Conservation (phyloP, 106 monocot genomes). For the Acorus gramineus region DNA sequence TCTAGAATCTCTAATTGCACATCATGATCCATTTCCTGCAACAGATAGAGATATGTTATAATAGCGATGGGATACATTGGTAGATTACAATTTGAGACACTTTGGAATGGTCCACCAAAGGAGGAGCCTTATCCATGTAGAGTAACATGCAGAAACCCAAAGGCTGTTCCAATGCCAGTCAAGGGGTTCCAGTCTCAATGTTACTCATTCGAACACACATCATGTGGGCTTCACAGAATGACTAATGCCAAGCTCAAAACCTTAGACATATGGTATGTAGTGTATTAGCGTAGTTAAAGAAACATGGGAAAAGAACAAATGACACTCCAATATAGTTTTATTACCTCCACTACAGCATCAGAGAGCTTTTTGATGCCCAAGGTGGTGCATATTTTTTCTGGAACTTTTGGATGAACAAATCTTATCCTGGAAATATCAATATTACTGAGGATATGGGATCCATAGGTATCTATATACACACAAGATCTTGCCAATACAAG, state of each 20-base stretch:
- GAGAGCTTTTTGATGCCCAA: slow-evolving; percentile 81
- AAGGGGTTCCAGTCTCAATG: too few species aligned
- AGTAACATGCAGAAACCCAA: too few species aligned
- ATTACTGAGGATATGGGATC: slow-evolving; percentile 51
- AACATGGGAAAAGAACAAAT: not conserved
- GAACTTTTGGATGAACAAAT: slow-evolving; percentile 78
- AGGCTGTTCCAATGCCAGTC: too few species aligned
- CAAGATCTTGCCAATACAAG: slow-evolving; percentile 87
- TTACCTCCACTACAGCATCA: slow-evolving; percentile 86
- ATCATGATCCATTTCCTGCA: slow-evolving; percentile 61
- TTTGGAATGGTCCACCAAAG: too few species aligned
- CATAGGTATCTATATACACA: slow-evolving; percentile 78
- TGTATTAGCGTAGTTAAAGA: not conserved
- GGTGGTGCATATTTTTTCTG: slow-evolving; percentile 49
- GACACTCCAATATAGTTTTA: not conserved
- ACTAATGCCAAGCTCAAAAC: too few species aligned
- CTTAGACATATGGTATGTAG: too few species aligned
- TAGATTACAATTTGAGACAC: too few species aligned
- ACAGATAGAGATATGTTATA: not conserved
- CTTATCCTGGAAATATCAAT: slow-evolving; percentile 75
- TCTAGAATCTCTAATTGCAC: slow-evolving; percentile 30
- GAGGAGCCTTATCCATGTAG: too few species aligned
- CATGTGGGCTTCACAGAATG: too few species aligned
- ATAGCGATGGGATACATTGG: too few species aligned
- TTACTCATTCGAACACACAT: too few species aligned